These are phyloP conservation scores for Coemansia sp. DNA, from an alignment of 192 early-diverging fungal genomes.

Conservation along the genomic window DNA sequence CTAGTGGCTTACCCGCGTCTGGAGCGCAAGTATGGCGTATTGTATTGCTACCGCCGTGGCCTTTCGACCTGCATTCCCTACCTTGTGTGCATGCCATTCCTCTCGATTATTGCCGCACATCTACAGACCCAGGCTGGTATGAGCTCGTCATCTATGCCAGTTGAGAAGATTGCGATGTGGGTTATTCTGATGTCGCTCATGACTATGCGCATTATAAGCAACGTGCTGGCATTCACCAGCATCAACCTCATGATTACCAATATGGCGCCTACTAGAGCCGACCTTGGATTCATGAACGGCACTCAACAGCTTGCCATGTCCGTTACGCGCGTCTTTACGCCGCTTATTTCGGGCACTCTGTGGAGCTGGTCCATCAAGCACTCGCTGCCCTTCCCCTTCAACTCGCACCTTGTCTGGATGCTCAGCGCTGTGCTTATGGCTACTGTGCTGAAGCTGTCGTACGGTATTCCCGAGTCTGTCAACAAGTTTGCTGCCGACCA, in stretches of 20 bases:
- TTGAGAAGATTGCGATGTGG: constrained; percentile 16
- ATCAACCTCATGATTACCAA: constrained; percentile 36
- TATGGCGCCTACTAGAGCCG: constrained; percentile 27
- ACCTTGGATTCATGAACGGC: constrained; percentile 44
- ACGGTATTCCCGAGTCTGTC: constrained; percentile 25
- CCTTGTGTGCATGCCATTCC: constrained; percentile 12
- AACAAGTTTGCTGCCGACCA: constrained; percentile 31
- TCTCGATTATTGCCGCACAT: constrained; percentile 19
- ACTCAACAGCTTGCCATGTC: constrained; percentile 35
- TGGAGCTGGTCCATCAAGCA: constrained; percentile 50
- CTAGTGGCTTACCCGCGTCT: constrained; percentile 54
- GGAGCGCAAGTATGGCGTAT: constrained; percentile 45
- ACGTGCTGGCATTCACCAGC: constrained; percentile 27
- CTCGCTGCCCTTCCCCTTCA: constrained; percentile 30
- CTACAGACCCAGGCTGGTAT: background rate
- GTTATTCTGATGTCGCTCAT: constrained; percentile 9
- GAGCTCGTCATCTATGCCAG: background rate
- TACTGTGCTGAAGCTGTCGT: constrained; percentile 1
- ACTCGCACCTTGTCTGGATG: constrained; percentile 46
- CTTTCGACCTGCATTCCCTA: constrained; percentile 12
- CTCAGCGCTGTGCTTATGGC: constrained; percentile 15
- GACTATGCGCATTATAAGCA: constrained; percentile 14
- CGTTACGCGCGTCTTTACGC: constrained; percentile 14
- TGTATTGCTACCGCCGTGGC: constrained; percentile 51
- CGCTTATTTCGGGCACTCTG: constrained; percentile 18